Evolutionary conservation across 2,329 filamentous ascomycete species (phyloP).

Genomic region (Cryphonectria parasitica): DNA sequence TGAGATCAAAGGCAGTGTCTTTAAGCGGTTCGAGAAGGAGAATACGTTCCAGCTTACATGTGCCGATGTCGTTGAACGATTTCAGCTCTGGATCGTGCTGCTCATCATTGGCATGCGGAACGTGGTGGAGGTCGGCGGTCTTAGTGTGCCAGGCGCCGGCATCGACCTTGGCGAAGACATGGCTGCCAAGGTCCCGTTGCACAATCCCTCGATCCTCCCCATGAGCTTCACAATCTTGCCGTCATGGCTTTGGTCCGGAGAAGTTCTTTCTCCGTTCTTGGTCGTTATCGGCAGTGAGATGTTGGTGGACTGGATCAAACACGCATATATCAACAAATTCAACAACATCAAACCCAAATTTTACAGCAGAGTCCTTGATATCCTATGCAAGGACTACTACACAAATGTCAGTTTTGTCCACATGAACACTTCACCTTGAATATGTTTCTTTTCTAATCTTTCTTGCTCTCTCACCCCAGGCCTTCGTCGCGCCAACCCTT

Average conservation of each 20-base stretch:
- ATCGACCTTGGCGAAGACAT: slow-evolving; percentile 51
- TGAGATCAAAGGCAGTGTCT: slow-evolving; percentile 97
- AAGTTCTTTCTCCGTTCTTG: slow-evolving; percentile 89
- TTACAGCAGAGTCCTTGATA: slow-evolving; percentile 88
- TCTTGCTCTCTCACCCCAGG: slow-evolving; percentile 49
- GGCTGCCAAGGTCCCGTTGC: slow-evolving; percentile 61
- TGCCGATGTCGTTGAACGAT: slow-evolving; percentile 94
- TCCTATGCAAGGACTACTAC: slow-evolving; percentile 97
- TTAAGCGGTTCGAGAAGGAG: slow-evolving; percentile 98
- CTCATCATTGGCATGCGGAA: slow-evolving; percentile 96
- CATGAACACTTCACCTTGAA: not conserved
- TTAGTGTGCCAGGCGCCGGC: slow-evolving; percentile 65
- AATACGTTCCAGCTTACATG: slow-evolving; percentile 96
- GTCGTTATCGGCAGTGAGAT: slow-evolving; percentile 96
- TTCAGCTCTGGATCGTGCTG: slow-evolving; percentile 97
- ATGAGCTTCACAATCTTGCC: slow-evolving; percentile 91
- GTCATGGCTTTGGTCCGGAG: slow-evolving; percentile 74
- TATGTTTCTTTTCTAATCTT: not conserved
- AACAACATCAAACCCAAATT: slow-evolving; percentile 94
- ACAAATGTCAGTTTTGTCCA: slow-evolving; percentile 67
- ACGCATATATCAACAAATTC: slow-evolving; percentile 97
- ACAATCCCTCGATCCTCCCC: slow-evolving; percentile 77
- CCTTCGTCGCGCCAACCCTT: slow-evolving; percentile 87
- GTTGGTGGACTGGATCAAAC: slow-evolving; percentile 95
- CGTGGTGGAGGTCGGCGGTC: slow-evolving; percentile 89